Evolutionary conservation across 2,329 filamentous ascomycete species (phyloP), one percentile per base, ranked within the genome.

Genomic region (Pseudocercospora crystallina): DNA sequence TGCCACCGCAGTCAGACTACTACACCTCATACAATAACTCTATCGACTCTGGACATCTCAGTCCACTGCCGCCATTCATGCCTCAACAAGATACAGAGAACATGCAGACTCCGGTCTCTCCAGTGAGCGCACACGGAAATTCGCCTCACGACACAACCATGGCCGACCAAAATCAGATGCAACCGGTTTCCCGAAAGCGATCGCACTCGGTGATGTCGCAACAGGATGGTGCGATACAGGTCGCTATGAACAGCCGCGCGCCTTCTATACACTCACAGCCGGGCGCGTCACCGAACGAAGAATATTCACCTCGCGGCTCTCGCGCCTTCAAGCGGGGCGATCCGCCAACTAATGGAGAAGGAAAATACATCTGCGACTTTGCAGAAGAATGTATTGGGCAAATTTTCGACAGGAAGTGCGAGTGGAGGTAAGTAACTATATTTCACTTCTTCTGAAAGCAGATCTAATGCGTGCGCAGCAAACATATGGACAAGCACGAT

Each of bases 401-500:
- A 5, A 80, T 80, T 10, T 97, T 96, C 66, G 79, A 82, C 47
- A 82, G 90, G 57, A 92, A 89, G 61, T 96, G 91, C 73, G 91
- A 96, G 74, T 96, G 89, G 89, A 95, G 87, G 90, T 94, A 76
- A 81, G 88, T 80, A 11, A 13, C 44, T 8, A 47, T 39, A 29
- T 49, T 29, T n/a, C 49, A 9, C 3, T 51, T 14, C 35, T 31
- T 12, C 9, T 11, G n/a, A 13, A 12, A 9, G 13, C 26, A 44
- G 48, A 57, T 46, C 59, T 65, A 49, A 65, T 57, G 8, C 47
- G 39, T 49, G 53, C 45, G 54, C 59, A 95, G 90, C 68, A 96
- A 97, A 74, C 92, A 97, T 69, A 96, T 96, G 91, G 92, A 97
- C 73, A 96, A 96, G 69, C 92, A 97, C 69, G 90, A 96, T 61